Evolutionary conservation across 495 filamentous ascomycete species (phyloP).

Genomic region (Neurospora sp.): DNA sequence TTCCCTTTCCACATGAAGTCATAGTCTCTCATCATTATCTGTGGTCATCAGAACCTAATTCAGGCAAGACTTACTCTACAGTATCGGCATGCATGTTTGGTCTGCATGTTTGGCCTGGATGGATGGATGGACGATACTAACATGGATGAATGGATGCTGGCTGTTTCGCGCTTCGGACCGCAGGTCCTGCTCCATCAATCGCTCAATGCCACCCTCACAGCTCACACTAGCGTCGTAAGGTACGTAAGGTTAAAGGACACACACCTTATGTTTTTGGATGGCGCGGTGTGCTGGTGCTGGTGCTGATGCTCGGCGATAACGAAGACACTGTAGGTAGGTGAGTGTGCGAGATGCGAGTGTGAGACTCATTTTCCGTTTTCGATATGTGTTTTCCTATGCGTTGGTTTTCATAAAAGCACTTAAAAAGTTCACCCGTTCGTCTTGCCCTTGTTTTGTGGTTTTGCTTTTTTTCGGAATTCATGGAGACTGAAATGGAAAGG

Average conservation of each 20-base stretch:
- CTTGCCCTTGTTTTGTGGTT: too few species aligned
- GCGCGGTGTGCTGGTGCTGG: neutral
- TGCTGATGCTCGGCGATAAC: neutral
- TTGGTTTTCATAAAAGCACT: too few species aligned
- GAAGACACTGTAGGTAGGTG: neutral
- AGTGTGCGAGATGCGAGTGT: neutral
- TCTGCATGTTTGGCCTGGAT: neutral
- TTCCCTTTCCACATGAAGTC: neutral
- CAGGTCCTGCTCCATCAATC: neutral
- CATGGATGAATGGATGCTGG: neutral
- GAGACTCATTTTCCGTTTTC: neutral
- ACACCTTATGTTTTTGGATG: neutral
- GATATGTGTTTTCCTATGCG: neutral
- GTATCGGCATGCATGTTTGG: neutral
- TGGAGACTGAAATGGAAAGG: neutral
- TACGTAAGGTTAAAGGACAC: neutral
- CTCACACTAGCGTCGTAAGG: neutral
- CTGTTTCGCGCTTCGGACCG: neutral
- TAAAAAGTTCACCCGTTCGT: too few species aligned
- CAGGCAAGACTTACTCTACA: neutral
- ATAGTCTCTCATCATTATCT: neutral
- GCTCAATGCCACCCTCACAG: neutral
- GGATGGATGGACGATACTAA: neutral
- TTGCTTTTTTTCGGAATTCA: neutral
- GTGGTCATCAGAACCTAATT: neutral